A percentile compares a stretch with the other conserved stretches of the same genome.
Conservation (phyloP, 176 grass and related monocot genomes). For the Musa acuminata region DNA sequence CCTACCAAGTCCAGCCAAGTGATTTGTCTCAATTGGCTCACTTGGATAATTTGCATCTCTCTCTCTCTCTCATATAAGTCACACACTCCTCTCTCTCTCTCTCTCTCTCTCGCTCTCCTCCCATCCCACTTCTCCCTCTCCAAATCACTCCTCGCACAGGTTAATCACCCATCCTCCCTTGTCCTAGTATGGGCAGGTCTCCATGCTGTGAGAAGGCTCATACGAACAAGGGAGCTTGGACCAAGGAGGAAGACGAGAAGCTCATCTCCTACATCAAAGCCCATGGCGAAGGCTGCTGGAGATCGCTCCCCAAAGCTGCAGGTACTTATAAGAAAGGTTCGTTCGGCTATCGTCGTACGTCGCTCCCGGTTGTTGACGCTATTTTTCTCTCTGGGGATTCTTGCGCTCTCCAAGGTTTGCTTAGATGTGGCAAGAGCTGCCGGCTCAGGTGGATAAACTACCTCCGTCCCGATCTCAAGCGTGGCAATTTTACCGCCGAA, state of each 20-base stretch:
- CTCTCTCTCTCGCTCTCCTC: neutral
- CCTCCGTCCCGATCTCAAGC: conserved; percentile 1
- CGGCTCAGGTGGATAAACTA: conserved; percentile 16
- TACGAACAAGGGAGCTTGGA: conserved; percentile 94
- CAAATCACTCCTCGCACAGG: too few species aligned
- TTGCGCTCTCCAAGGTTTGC: neutral
- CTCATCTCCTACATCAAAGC: conserved; percentile 66
- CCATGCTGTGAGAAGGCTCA: conserved; percentile 94
- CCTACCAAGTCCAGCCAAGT: neutral
- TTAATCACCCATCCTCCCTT: neutral
- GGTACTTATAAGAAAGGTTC: conserved; percentile 16
- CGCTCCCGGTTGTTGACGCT: neutral
- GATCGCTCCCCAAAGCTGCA: conserved; percentile 76
- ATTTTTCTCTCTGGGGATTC: neutral
- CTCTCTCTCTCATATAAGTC: neutral
- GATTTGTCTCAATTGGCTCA: neutral
- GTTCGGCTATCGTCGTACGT: neutral
- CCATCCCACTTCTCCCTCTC: neutral
- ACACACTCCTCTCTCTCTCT: neutral
- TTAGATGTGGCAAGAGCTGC: conserved; percentile 9
- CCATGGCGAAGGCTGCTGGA: conserved; percentile 85
- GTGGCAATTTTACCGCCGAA: neutral
- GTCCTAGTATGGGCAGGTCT: conserved; percentile 66
- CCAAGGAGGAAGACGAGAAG: conserved; percentile 78
- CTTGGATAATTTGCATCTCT: neutral